A percentile compares a stretch with the other conserved stretches of the same genome.
Evolutionary conservation across 768 basidiomycete genomes (phyloP).

Genomic region (Naganishia randhawae): DNA sequence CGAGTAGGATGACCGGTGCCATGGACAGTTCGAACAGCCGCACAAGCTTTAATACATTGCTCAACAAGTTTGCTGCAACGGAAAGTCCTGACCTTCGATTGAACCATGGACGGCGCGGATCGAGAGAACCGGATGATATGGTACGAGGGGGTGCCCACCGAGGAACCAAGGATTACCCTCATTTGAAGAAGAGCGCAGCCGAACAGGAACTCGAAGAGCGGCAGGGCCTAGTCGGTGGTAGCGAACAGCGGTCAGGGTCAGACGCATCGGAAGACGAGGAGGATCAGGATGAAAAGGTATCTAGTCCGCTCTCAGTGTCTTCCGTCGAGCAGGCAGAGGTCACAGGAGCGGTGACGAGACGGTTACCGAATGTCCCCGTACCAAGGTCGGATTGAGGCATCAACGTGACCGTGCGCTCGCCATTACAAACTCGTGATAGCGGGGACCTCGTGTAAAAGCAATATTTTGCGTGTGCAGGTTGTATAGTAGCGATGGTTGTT

Average conservation of each 20-base stretch:
- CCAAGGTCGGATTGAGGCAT: not conserved
- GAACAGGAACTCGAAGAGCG: conserved; percentile 29
- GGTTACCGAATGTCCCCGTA: conserved; percentile 1
- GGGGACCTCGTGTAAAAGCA: not conserved
- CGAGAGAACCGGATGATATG: conserved; percentile 17
- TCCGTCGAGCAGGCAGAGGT: not conserved
- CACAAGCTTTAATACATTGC: conserved; percentile 22
- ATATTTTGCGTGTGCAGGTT: not conserved
- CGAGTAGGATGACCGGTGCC: not conserved
- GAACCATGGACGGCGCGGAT: not conserved
- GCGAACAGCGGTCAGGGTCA: not conserved
- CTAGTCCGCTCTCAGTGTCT: not conserved
- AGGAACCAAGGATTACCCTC: conserved; percentile 38
- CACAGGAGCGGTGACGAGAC: not conserved
- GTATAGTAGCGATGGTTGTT: not conserved
- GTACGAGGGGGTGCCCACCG: conserved; percentile 32
- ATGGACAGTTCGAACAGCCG: conserved; percentile 6
- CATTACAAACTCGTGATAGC: not conserved
- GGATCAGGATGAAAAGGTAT: not conserved
- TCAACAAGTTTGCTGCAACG: conserved; percentile 24
- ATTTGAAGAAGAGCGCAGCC: conserved; percentile 28
- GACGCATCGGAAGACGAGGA: conserved; percentile 29
- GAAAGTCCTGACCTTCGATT: conserved; percentile 24
- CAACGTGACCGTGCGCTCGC: not conserved
- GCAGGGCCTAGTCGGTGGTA: conserved; percentile 23